Base-by-base conservation (phyloP, 2,329 filamentous ascomycete species). In the Biscogniauxia mediterranea region DNA sequence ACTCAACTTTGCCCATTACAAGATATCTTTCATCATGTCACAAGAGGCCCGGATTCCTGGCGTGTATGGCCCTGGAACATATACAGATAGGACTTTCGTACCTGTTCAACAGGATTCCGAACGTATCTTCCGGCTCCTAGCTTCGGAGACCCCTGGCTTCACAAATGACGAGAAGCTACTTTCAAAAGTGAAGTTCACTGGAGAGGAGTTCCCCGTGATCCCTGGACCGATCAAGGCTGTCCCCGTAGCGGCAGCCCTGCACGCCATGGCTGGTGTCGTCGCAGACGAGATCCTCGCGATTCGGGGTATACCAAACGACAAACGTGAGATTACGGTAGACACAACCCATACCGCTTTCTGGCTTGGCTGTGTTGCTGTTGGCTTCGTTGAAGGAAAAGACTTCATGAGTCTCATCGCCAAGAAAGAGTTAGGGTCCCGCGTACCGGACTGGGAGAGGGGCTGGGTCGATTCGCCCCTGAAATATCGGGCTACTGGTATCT, bases 281-380 rank as follows among this genome's bases (percentile, higher is more conserved):
- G 61, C 58, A 32, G 61, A 64, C 42, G 63, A 64, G 59, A 65
- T 65, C 26, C 61, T 65, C 21, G 54, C 56, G 6, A 38, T 65
- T 7, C 59, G 63, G 3, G 63, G 61, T 13, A 53, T 52, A 21
- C 52, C 55, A 21, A 52, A 67, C 55, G 57, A 68, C 2, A 51
- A 61, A 20, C 65, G 71, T 13, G 62, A 63, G 28, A 68, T 81
- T n/a, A 74, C 69, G 0, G 72, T 83, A 58, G 76, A 83, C 65
- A 82, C 80, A 0, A 79, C 80, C 20, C 79, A 83, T 32, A 75
- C 77, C 1, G 77, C 73, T 0, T 68, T 83, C 7, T 83, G 77
- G 74, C 74, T 80, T 38, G 79, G 73, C 6, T 76, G 75, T 9
- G 71, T 76, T 0, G 75, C 75, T 15, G 72, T 76, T 1, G 73